Base-by-base conservation (phyloP, 805 yeast genomes). In the Kluyveromyces wickerhamii region DNA sequence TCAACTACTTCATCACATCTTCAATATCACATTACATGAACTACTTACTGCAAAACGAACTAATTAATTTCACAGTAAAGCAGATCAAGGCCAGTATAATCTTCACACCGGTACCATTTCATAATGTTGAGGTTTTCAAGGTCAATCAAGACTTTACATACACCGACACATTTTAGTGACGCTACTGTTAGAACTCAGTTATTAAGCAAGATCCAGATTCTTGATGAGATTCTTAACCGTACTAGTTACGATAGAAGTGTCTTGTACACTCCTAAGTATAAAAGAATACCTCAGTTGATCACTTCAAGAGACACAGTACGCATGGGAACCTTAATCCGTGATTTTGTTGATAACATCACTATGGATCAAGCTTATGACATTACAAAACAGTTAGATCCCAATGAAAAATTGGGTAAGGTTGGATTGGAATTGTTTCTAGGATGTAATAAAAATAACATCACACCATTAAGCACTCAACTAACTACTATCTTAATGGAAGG, bases 401-500 rank as follows among this genome's bases (percentile, higher is more conserved):
- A 34, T 6, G 27, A 32, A 11, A 52, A 48, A 18, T 29, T 54
- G 34, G 49, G 52, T 5, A 46, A 44, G 21, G 44, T 53, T 30
- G 57, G 55, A 3, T 34, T 53, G 15, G 52, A 51, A 23, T 29
- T 54, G 12, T 54, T 53, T 31, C 32, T 49, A 21, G 44, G 44
- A 13, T 45, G 49, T 17, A 40, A 44, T 23, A 37, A 37, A 23
- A 41, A 41, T 11, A 44, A 45, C 21, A 33, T 51, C 7, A 40
- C 46, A 7, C 45, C 45, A 8, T 22, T 48, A 28, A 40, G 50
- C n/a, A 44, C 55, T 2, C 36, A 44, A 11, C 21, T 54, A 19
- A 34, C 52, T 3, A 25, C 25, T 9, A 26, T 19, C 7, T 25
- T 54, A 21, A 29, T 48, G 44, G 43, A 42, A 17, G 29, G 38